Evolutionary conservation across 805 yeast genomes (phyloP).

Genomic region (Kuraishia hungarica): DNA sequence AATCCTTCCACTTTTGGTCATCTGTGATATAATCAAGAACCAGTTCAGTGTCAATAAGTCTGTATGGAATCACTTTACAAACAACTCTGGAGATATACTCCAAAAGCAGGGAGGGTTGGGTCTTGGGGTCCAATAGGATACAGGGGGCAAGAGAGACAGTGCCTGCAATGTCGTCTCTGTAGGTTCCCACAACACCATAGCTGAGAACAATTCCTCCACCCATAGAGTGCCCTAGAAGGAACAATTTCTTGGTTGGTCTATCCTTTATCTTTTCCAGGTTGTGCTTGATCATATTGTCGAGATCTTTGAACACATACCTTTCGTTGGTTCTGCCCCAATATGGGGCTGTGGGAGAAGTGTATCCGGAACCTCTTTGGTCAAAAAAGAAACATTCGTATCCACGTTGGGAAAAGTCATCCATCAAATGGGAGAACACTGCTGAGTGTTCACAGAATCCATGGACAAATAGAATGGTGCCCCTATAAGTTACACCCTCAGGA

Average conservation of each 20-base stretch:
- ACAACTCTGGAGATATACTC: conserved; percentile 32
- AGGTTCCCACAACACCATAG: conserved; percentile 50
- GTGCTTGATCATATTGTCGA: conserved; percentile 45
- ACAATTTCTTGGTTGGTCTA: conserved; percentile 27
- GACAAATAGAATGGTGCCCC: conserved; percentile 50
- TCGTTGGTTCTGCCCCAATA: conserved; percentile 51
- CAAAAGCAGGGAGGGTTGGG: conserved; percentile 42
- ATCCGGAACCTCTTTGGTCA: conserved; percentile 74
- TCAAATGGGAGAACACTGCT: conserved; percentile 36
- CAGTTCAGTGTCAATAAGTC: conserved; percentile 46
- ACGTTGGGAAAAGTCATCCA: conserved; percentile 38
- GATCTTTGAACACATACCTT: conserved; percentile 43
- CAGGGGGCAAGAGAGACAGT: conserved; percentile 53
- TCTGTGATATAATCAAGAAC: conserved; percentile 46
- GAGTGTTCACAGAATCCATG: conserved; percentile 70
- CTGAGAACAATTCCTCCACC: conserved; percentile 70
- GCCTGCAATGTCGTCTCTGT: conserved; percentile 35
- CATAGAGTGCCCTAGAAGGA: conserved; percentile 67
- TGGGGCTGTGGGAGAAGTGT: conserved; percentile 42
- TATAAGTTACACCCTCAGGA: conserved; percentile 13
- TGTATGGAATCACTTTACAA: conserved; percentile 34
- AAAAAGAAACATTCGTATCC: conserved; percentile 65
- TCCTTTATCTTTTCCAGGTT: conserved; percentile 23
- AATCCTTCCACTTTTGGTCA: conserved; percentile 36
- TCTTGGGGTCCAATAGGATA: conserved; percentile 45